Conservation (phyloP, 352 stramenopile species). For the Thraustotheca clavata region DNA sequence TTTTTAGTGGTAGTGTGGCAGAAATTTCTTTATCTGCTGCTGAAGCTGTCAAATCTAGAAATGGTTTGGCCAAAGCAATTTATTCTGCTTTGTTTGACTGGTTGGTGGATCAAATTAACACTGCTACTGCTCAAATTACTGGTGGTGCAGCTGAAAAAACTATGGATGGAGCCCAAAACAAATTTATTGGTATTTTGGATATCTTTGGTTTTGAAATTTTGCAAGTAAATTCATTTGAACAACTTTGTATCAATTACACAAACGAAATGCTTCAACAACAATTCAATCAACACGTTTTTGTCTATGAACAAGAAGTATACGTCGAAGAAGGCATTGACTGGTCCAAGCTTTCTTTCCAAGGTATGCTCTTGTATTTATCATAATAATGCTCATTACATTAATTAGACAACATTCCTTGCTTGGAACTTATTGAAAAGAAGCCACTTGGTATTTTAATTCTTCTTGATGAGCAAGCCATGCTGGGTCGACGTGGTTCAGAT, state of each 20-base stretch:
- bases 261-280: slow-evolving; percentile 95
- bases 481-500: slow-evolving; percentile 83
- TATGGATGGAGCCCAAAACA: slow-evolving; percentile 24
- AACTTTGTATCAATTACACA: slow-evolving; percentile 95
- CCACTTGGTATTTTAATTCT: slow-evolving; percentile 87
- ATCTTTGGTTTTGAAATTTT: slow-evolving; percentile 97
- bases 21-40: slow-evolving; percentile 76
- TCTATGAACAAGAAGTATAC: slow-evolving; percentile 97
- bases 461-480: slow-evolving; percentile 94
- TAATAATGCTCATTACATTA: neutral
- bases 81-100: slow-evolving; percentile 96
- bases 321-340: slow-evolving; percentile 94
- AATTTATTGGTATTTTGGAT: slow-evolving; percentile 94
- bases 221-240: slow-evolving; percentile 90
- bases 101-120: slow-evolving; percentile 93
- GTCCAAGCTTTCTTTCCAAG: slow-evolving; percentile 82
- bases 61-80: slow-evolving; percentile 94
- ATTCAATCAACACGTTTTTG: slow-evolving; percentile 96
- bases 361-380: neutral
- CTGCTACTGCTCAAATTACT: slow-evolving; percentile 69
- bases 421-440: slow-evolving; percentile 92
- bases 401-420: slow-evolving; percentile 86
- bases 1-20: slow-evolving; percentile 49
- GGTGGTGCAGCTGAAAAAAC: slow-evolving; percentile 7
- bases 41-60: slow-evolving; percentile 81